Evolutionary conservation across 2,329 filamentous ascomycete genomes (phyloP).

Genomic region (Rhexocercosporidium sp.): DNA sequence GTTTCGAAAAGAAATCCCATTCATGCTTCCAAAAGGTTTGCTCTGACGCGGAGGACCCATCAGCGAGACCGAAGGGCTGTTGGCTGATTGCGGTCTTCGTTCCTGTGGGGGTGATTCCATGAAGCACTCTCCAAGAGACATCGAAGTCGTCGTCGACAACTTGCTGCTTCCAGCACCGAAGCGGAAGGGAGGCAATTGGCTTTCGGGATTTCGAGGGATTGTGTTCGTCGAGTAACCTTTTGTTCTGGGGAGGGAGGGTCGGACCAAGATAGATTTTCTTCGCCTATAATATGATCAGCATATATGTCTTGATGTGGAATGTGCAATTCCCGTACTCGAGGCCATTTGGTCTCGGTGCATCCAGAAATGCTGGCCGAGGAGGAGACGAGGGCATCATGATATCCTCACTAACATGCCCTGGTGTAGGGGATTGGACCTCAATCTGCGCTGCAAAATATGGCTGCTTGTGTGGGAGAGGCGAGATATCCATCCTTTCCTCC

Average conservation of each 20-base stretch:
- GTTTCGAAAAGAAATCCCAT: slow-evolving; percentile 62
- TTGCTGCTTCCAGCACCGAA: slow-evolving; percentile 65
- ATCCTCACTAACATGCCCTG: slow-evolving; percentile 52
- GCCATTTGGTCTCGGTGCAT: slow-evolving; percentile 54
- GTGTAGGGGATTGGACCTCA: slow-evolving; percentile 75
- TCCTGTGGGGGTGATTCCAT: slow-evolving; percentile 77
- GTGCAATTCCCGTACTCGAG: slow-evolving; percentile 56
- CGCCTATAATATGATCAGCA: slow-evolving; percentile 53
- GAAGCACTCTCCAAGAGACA: slow-evolving; percentile 82
- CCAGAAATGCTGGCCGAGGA: slow-evolving; percentile 53
- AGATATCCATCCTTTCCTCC: slow-evolving; percentile 89
- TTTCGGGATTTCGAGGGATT: slow-evolving; percentile 66
- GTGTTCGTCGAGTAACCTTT: slow-evolving; percentile 77
- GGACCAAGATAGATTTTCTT: slow-evolving; percentile 69
- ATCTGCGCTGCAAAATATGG: slow-evolving; percentile 66
- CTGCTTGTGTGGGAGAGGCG: slow-evolving; percentile 86
- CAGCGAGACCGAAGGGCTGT: slow-evolving; percentile 60
- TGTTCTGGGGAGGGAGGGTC: slow-evolving; percentile 75
- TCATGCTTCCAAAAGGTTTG: slow-evolving; percentile 66
- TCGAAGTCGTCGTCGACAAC: slow-evolving; percentile 57
- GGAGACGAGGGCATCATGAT: slow-evolving; percentile 64
- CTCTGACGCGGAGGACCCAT: slow-evolving; percentile 67
- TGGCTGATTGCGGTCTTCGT: slow-evolving; percentile 63
- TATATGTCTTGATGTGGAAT: slow-evolving; percentile 26
- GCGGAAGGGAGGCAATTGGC: slow-evolving; percentile 73